Evolutionary conservation across 768 basidiomycete species (phyloP), one percentile per base, ranked within the genome.

Genomic region (Naganishia vaughanmartiniae): DNA sequence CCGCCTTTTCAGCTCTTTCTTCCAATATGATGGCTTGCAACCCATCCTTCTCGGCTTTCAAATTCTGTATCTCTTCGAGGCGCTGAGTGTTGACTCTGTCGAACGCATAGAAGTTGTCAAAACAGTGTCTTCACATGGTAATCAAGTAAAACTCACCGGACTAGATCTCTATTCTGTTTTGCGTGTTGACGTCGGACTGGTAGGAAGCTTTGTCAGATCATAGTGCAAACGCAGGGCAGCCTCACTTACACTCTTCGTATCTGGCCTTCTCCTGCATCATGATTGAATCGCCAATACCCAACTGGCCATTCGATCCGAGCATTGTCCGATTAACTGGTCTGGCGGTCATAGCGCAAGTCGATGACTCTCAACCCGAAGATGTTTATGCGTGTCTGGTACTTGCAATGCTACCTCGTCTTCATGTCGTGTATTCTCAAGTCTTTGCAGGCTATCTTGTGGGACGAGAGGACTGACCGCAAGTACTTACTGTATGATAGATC

Each of bases 101-200:
- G 48, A 15, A 21, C 57, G 33, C 45, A 51, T 17, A 51, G 17
- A 17, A 42, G 48, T 19, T 51, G 68, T 69, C 33, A 19, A 17
- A 19, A 34, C 4, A 30, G 2, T 39, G 28, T 15, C 48, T 4
- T 17, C 48, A 14, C 24, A 14, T 1, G n/a, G 30, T 15, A 42
- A 0, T 7, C 9, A 31, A 19, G 42, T 42, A 4, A 17, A 31
- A 36, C 56, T 34, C 26, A 69, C 68, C 58, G 60, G 30, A 69
- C 58, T 56, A 69, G 56, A 63, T 69, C 68, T 54, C 68, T 54
- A 53, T 69, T 69, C 57, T 69, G 68, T 26, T 63, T 69, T 48
- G 68, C 56, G n/a, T 69, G 68, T 58, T 58, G 60, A 19, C 60
- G 60, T 10, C 60, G 60, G 26, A 63, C 60, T 63, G 39, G 11